Conservation (phyloP, 495 filamentous ascomycete species). For the Tuber magnatum region DNA sequence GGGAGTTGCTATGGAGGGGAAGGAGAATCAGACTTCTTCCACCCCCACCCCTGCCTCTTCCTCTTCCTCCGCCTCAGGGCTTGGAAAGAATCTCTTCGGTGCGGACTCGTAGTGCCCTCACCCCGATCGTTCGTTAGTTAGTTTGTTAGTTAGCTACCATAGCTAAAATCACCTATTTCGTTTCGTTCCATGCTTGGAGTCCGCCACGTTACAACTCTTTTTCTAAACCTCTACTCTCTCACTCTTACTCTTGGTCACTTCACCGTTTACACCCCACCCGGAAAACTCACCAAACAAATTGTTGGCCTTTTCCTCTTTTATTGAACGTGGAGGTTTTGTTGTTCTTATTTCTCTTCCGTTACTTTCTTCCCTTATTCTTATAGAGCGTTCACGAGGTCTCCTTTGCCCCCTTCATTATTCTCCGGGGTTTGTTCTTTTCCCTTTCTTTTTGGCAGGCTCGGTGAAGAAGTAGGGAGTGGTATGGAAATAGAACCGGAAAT, state of each 20-base stretch:
- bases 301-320: not conserved
- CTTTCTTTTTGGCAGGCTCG: not conserved
- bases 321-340: not conserved
- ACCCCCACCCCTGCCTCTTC: not conserved
- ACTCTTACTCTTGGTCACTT: not conserved
- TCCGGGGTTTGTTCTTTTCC: conserved; percentile 12
- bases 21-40: conserved; percentile 22
- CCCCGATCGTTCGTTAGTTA: not conserved
- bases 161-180: not conserved
- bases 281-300: conserved; percentile 4
- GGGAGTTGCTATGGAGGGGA: conserved; percentile 15
- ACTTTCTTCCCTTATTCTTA: conserved; percentile 14
- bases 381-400: conserved; percentile 11
- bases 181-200: not conserved
- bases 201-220: conserved; percentile 7
- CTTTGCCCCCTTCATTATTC: conserved; percentile 2
- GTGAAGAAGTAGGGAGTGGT: not conserved
- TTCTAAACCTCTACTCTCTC: not conserved
- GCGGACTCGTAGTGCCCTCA: conserved; percentile 2
- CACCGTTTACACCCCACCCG: not conserved
- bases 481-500: not conserved
- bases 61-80: conserved; percentile 7
- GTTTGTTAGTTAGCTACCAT: too few relatives aligned
- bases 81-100: conserved; percentile 25
- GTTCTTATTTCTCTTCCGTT: not conserved